phyloP scores from a whole-genome alignment of 176 grass and related monocot genomes.

The Cymbopogon citratus region DNA sequence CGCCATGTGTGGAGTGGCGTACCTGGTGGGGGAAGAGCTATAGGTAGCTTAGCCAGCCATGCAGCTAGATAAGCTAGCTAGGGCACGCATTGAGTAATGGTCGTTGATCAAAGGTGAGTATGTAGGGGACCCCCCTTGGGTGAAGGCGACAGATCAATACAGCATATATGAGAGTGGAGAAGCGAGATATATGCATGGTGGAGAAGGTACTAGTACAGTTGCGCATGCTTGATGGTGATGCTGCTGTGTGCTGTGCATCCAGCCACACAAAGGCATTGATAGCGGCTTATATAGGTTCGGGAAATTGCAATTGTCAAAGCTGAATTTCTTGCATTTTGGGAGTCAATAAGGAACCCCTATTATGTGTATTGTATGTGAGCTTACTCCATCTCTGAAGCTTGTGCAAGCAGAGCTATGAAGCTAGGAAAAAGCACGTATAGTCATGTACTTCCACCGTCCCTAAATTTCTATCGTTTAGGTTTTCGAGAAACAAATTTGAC shows the following conservation, averaged over 20 bases:
- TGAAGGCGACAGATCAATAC: constrained; percentile 25
- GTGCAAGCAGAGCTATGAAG: no score
- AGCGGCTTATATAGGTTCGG: neutral
- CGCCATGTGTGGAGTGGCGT: constrained; percentile 18
- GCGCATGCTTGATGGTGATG: neutral
- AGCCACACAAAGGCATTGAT: neutral
- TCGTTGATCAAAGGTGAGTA: constrained; percentile 5
- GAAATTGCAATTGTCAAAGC: no score
- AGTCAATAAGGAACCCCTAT: no score
- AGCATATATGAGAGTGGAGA: constrained; percentile 8
- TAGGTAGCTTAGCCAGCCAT: constrained; percentile 5
- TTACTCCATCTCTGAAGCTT: no score
- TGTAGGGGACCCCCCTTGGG: constrained; percentile 18
- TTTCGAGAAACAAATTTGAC: no score
- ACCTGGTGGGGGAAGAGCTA: constrained; percentile 36
- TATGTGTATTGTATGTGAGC: no score
- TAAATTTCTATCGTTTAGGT: no score
- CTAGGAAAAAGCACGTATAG: no score
- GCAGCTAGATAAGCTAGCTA: constrained; percentile 22
- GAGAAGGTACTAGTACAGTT: neutral
- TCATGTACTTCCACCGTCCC: no score
- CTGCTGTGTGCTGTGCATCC: neutral
- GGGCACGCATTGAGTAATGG: constrained; percentile 42
- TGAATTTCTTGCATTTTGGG: no score
- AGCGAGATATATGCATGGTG: no score